Evolutionary conservation across 805 yeast species (phyloP).

Genomic region (Deakozyma indianensis): DNA sequence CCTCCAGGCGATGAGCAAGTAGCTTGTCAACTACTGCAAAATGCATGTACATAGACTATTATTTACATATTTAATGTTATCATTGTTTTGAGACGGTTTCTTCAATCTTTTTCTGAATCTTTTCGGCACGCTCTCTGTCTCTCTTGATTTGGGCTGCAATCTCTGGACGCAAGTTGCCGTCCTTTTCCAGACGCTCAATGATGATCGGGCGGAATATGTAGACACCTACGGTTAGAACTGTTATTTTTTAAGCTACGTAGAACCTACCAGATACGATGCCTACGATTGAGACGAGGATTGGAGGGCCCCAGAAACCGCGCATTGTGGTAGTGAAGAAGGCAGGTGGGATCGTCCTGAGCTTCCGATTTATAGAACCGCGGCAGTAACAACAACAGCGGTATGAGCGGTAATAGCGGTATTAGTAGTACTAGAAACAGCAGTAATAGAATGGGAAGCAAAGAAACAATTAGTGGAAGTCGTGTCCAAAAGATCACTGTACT

Average conservation of each 20-base stretch:
- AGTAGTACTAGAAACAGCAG: no score
- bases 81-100: neutral
- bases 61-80: neutral
- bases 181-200: neutral
- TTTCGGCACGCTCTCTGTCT: neutral
- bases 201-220: neutral
- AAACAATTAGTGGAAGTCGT: no score
- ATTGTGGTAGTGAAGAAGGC: neutral
- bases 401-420: no score
- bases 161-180: neutral
- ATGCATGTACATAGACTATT: neutral
- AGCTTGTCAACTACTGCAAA: neutral
- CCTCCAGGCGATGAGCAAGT: slow-evolving; percentile 36
- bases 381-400: no score
- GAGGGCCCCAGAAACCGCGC: neutral
- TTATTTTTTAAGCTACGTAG: no score
- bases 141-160: neutral
- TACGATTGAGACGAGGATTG: neutral
- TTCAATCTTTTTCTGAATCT: neutral
- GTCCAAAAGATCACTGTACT: no score
- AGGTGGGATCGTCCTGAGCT: no score
- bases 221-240: no score
- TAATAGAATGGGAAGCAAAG: no score
- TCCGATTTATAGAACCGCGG: no score
- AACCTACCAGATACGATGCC: neutral